Base-by-base conservation (phyloP, 805 yeast genomes). In the Cyberlindnera xylosilytica region DNA sequence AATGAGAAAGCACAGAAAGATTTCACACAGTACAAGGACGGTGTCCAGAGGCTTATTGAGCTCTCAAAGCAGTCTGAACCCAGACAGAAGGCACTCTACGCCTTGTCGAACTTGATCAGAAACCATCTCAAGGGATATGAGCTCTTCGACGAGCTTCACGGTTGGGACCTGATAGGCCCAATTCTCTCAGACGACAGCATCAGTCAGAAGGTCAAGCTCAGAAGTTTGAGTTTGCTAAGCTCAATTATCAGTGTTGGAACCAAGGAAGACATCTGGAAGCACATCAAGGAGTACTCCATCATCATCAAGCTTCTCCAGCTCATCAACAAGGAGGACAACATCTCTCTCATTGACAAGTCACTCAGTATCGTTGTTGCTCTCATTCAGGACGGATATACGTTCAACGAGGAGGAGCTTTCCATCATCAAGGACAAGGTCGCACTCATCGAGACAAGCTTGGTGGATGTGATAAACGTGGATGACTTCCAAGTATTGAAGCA, bases 1-100 rank as follows among this genome's bases (percentile, higher is more conserved):
- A 93, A 93, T 61, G 79, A 78, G 4, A 76, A 74, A 44, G 69
- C 89, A 4, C 98, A 89, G 63, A 69, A 72, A 42, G 85, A 76
- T 39, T 83, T 85, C 46, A 61, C 72, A 31, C 74, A 75, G 44
- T 69, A 80, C 45, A 68, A 66, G 0, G 58, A 64, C 20, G 82
- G 81, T 2, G 58, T 80, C 27, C 47, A 57, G n/a, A 63, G 61
- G 39, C 63, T 83, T 41, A 61, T 83, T 10, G 43, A 60, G 1
- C 52, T 79, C 18, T 72, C 77, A 0, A 47, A 55, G 6, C 43
- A 57, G 23, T 28, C 47, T 18, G 58, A 36, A 6, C 34, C 46
- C 13, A 68, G 74, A 39, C 61, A 75, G 26, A 90, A 90, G 60
- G 80, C 87, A 0, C 58, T 89, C 20, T 87, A 85, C 58, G 96